Percentiles rank a stretch among this genome's conserved stretches.
These are phyloP conservation scores for Yamadazyma trypodendri DNA, from an alignment of 1,139 yeast species.

Conservation along the genomic window DNA sequence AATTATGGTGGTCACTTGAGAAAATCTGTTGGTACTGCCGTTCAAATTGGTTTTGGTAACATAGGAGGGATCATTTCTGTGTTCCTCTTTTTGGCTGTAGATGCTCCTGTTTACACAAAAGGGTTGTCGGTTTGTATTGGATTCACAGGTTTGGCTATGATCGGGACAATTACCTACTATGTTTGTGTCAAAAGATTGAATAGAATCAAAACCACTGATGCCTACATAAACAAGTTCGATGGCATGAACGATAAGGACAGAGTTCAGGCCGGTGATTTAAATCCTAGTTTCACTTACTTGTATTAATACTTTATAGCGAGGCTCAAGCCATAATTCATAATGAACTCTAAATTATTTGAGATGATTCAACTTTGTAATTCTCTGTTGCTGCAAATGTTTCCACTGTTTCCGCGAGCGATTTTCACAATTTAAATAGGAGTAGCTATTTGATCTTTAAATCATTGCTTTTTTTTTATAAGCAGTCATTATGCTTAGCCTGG, in stretches of 20 bases:
- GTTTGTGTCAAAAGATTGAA: constrained; percentile 39
- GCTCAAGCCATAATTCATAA: too few species aligned
- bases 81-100: constrained; percentile 54
- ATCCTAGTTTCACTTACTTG: constrained; percentile 54
- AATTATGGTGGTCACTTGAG: constrained; percentile 71
- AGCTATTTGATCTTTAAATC: too few species aligned
- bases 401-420: too few species aligned
- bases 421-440: neutral
- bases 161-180: constrained; percentile 45
- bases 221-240: constrained; percentile 44
- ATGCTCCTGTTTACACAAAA: constrained; percentile 57
- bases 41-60: constrained; percentile 80
- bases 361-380: too few species aligned
- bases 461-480: too few species aligned
- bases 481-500: constrained; percentile 10
- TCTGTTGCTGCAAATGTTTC: neutral
- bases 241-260: constrained; percentile 46
- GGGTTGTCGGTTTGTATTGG: constrained; percentile 59
- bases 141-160: constrained; percentile 50
- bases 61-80: constrained; percentile 80
- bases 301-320: constrained; percentile 8
- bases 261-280: constrained; percentile 60
- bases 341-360: too few species aligned
- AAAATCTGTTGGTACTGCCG: constrained; percentile 70
- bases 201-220: constrained; percentile 35